These are phyloP conservation scores for Tylopilus intermedius DNA, from an alignment of 768 basidiomycete genomes.

Conservation along the genomic window DNA sequence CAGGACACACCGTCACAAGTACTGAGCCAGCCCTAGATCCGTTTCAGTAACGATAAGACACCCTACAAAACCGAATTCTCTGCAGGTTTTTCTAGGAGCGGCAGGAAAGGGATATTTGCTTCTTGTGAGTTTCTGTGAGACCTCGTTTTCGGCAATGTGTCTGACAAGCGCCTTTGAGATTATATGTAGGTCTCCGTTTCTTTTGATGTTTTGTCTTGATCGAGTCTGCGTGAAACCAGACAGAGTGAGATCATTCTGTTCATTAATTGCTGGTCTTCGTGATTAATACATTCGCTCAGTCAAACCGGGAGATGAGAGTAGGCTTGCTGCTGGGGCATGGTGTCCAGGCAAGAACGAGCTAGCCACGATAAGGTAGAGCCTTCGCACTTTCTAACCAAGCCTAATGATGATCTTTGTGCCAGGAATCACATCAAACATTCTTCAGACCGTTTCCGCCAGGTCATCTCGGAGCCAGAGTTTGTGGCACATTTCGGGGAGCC, in stretches of 20 bases:
- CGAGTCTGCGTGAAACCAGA: slow-evolving; percentile 10
- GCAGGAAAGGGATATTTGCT: slow-evolving; percentile 87
- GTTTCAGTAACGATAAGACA: slow-evolving; percentile 93
- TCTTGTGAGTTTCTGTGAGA: slow-evolving; percentile 50
- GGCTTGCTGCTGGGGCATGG: slow-evolving; percentile 80
- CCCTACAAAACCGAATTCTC: slow-evolving; percentile 86
- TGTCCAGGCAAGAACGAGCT: slow-evolving; percentile 77
- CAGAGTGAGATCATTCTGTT: slow-evolving; percentile 14
- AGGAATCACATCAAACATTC: slow-evolving; percentile 62
- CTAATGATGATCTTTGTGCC: background rate
- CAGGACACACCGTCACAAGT: background rate
- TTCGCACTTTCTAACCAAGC: background rate
- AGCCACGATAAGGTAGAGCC: slow-evolving; percentile 59
- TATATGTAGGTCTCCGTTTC: slow-evolving; percentile 12
- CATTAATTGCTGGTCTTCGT: background rate
- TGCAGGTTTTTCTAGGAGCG: slow-evolving; percentile 83
- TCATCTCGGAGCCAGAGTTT: slow-evolving; percentile 69
- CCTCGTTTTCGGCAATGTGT: background rate
- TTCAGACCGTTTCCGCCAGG: slow-evolving; percentile 54
- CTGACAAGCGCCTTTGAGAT: slow-evolving; percentile 21
- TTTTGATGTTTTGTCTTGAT: background rate
- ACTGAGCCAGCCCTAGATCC: slow-evolving; percentile 43
- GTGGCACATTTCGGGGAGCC: slow-evolving; percentile 73
- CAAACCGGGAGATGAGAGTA: slow-evolving; percentile 57
- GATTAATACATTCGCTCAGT: slow-evolving; percentile 38